Percentiles rank a stretch among this genome's conserved stretches.
Conservation (phyloP, 1,284 basidiomycete species). For the Malassezia equina region DNA sequence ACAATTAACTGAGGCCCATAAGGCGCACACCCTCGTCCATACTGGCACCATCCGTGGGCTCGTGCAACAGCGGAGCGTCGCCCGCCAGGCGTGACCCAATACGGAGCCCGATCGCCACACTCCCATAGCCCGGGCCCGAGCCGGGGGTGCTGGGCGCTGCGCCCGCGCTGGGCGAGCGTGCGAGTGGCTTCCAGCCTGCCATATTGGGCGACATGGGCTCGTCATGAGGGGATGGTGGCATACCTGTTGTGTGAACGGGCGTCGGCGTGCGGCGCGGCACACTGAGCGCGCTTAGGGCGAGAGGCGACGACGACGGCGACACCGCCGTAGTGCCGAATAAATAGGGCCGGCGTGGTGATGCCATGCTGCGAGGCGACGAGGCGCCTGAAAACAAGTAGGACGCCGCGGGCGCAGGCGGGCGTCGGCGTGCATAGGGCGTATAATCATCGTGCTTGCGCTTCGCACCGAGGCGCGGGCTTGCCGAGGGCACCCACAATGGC, state of each 20-base stretch:
- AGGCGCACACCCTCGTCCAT: constrained; percentile 24
- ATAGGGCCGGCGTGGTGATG: constrained; percentile 7
- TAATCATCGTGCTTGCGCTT: constrained; percentile 15
- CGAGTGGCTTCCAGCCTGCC: not conserved
- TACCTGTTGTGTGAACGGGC: not conserved
- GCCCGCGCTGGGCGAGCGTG: constrained; percentile 4
- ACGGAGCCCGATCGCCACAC: constrained; percentile 15
- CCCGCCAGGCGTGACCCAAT: constrained; percentile 1
- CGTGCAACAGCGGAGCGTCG: constrained; percentile 16
- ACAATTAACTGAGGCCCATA: constrained; percentile 13
- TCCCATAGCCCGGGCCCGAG: constrained; percentile 17
- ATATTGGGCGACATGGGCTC: not conserved
- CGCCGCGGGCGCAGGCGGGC: not conserved
- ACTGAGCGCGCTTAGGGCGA: constrained; percentile 1
- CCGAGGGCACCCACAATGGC: not conserved
- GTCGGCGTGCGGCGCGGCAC: not conserved
- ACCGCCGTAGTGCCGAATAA: not conserved
- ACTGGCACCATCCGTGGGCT: constrained; percentile 20
- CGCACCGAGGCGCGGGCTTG: not conserved
- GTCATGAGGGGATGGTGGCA: not conserved
- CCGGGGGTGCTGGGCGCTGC: not conserved
- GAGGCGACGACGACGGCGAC: constrained; percentile 16
- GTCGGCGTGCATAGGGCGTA: not conserved
- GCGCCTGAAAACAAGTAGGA: not conserved
- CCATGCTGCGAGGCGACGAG: constrained; percentile 2